Percentiles rank a stretch among this genome's conserved stretches.
Conservation (phyloP, 2,329 filamentous ascomycete species). For the Diaporthe citri region DNA sequence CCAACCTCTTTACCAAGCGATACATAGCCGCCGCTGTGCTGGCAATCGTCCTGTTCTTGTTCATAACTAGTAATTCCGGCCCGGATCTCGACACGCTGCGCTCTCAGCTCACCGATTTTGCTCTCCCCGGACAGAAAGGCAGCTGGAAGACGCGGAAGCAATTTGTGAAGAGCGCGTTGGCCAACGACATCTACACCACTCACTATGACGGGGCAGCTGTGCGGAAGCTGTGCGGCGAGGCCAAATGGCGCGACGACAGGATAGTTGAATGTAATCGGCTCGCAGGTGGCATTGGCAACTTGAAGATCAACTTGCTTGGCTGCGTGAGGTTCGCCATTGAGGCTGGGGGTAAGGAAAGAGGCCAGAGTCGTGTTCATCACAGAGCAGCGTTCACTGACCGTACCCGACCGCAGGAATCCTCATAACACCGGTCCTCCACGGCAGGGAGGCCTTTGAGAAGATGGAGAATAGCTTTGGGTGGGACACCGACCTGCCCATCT, state of each 20-base stretch:
- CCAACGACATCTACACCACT: conserved; percentile 35
- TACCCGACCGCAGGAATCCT: conserved; percentile 6
- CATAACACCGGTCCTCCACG: conserved; percentile 31
- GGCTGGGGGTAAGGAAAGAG: conserved; percentile 17
- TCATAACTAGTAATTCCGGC: conserved; percentile 6
- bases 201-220: conserved; percentile 32
- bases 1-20: background rate
- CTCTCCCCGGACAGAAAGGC: background rate
- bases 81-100: background rate
- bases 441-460: conserved; percentile 31
- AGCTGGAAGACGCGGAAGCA: conserved; percentile 31
- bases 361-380: no score
- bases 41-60: background rate
- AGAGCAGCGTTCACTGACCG: background rate
- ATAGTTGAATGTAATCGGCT: conserved; percentile 35
- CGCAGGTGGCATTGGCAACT: conserved; percentile 39
- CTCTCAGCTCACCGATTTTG: background rate
- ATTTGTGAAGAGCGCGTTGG: conserved; percentile 28
- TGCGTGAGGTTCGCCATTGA: conserved; percentile 37
- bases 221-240: conserved; percentile 33
- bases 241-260: conserved; percentile 37
- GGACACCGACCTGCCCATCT: conserved; percentile 31
- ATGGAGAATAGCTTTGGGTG: conserved; percentile 39
- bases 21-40: conserved; percentile 3
- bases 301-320: conserved; percentile 37